These are phyloP conservation scores for Alternaria gaisen DNA, from an alignment of 2,329 filamentous ascomycete species.

Conservation along the genomic window DNA sequence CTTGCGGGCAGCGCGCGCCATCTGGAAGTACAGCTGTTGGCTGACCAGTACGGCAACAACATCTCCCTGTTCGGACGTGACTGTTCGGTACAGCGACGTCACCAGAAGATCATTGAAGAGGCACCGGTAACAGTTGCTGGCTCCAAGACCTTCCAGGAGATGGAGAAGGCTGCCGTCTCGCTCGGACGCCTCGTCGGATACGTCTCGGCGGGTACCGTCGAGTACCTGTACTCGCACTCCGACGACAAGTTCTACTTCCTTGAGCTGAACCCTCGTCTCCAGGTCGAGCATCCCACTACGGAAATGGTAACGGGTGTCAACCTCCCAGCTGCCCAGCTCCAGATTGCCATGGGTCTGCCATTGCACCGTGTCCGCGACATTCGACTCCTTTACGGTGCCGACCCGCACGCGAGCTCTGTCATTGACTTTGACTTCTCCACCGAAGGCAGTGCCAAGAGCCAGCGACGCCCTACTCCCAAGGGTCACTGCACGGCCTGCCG, in stretches of 20 bases:
- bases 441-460: conserved; percentile 80
- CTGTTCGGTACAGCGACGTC: conserved; percentile 96
- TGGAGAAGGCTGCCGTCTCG: conserved; percentile 96
- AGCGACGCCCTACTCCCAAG: conserved; percentile 90
- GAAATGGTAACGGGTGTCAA: conserved; percentile 99
- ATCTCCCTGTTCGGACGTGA: conserved; percentile 98
- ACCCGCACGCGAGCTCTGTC: conserved; percentile 83
- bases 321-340: conserved; percentile 93
- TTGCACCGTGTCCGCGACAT: conserved; percentile 96
- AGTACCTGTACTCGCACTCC: conserved; percentile 97
- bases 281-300: conserved; percentile 98
- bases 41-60: conserved; percentile 99
- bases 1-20: conserved; percentile 94
- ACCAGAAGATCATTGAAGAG: conserved; percentile 99
- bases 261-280: conserved; percentile 97
- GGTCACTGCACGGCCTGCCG: conserved; percentile 98
- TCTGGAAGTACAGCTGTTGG: conserved; percentile 95
- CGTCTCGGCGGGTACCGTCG: conserved; percentile 97
- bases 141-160: conserved; percentile 85
- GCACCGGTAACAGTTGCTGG: conserved; percentile 97
- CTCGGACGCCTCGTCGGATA: conserved; percentile 95
- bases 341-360: conserved; percentile 98
- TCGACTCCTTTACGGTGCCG: conserved; percentile 92
- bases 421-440: conserved; percentile 98
- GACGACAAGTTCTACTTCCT: conserved; percentile 99